A percentile compares a stretch with the other conserved stretches of the same genome.
phyloP scores from a whole-genome alignment of 129 eudicot genomes.

The Artemisia tridentata region DNA sequence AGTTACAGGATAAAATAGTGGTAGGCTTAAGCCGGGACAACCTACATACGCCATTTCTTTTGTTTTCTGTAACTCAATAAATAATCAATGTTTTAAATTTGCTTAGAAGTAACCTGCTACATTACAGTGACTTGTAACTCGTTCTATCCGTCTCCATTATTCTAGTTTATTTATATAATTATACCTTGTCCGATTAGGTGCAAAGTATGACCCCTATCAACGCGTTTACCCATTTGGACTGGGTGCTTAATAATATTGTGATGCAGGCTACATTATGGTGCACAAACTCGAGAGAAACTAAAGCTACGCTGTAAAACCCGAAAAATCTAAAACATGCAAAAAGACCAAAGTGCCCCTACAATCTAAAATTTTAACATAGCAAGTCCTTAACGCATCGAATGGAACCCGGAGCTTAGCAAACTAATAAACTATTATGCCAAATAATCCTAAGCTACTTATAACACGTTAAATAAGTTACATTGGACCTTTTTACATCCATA shows the following conservation, averaged over 20 bases:
- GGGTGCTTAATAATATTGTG: slow-evolving; percentile 14
- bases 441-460: too few species aligned
- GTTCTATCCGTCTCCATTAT: not conserved
- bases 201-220: not conserved
- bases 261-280: slow-evolving; percentile 57
- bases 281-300: slow-evolving; percentile 41
- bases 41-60: not conserved
- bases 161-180: not conserved
- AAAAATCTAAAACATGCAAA: too few species aligned
- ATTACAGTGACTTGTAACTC: not conserved
- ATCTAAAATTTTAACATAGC: too few species aligned
- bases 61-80: not conserved
- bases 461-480: too few species aligned
- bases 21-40: not conserved
- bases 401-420: too few species aligned
- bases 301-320: too few species aligned
- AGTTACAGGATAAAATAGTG: not conserved
- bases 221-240: not conserved
- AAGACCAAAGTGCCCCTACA: too few species aligned
- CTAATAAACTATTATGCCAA: too few species aligned
- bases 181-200: not conserved
- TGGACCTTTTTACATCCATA: too few species aligned
- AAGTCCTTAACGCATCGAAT: too few species aligned
- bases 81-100: not conserved
- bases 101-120: not conserved